Evolutionary conservation across 208 protist genomes (phyloP), one percentile per base, ranked within the genome.

Genomic region (Trypanosomatidae sp.): DNA sequence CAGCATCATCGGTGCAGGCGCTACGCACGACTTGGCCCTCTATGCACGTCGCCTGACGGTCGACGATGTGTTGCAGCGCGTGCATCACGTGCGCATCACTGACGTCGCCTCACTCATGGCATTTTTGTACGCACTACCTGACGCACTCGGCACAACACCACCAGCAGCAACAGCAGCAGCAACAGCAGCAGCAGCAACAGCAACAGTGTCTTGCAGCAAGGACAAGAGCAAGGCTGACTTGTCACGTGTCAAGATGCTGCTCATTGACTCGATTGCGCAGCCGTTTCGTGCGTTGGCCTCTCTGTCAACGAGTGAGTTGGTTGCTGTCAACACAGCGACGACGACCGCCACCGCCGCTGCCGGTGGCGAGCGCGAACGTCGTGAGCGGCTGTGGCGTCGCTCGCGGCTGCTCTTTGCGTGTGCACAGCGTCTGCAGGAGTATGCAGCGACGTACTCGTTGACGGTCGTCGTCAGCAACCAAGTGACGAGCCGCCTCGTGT

Each of bases 201-300:
- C n/a, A 35, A 35, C n/a, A n/a, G 11, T 35, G n/a, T n/a, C n/a
- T n/a, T n/a, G n/a, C n/a, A n/a, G n/a, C n/a, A n/a, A n/a, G n/a
- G n/a, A n/a, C n/a, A 11, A 49, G 20, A 49, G 11, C 11, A 35
- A 35, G 30, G 30, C 11, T n/a, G n/a, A 35, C 30, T 11, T 35
- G n/a, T 35, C 50, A 51, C 46, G 22, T 11, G 26, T 89, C 11
- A 43, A 61, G 0, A 66, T 94, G 54, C 25, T 96, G 8, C 30
- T 95, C 5, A 61, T 95, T 25, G 91, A 96, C 55, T 92, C 76
- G 2, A 72, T 95, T 25, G 84, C 91, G 1, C 63, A 84, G 56
- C 85, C 86, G 0, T 92, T 94, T 21, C 68, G 81, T 20, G 42
- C 58, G 0, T 53, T 57, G 21, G 48, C 51, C 4, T 23, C 18